These are phyloP conservation scores for Aspergillus sclerotialis DNA, from an alignment of 2,329 filamentous ascomycete species.

Conservation along the genomic window DNA sequence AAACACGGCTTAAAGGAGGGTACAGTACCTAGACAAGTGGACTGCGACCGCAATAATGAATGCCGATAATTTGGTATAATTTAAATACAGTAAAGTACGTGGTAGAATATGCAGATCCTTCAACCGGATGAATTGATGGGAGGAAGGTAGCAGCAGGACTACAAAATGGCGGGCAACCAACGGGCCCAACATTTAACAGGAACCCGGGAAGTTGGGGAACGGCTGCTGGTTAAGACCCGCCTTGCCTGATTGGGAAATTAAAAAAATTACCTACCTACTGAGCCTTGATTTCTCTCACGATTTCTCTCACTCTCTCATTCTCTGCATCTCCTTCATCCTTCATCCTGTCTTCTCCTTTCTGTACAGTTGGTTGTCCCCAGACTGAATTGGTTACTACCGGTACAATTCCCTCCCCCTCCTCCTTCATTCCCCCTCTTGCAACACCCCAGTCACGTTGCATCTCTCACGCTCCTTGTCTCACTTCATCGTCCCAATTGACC, in stretches of 20 bases:
- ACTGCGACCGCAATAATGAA: too few species aligned
- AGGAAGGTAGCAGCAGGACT: too few species aligned
- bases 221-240: neutral
- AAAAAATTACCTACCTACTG: neutral
- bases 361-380: neutral
- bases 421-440: neutral
- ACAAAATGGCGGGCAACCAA: neutral
- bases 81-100: too few species aligned
- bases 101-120: neutral
- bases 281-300: neutral
- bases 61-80: too few species aligned
- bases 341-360: neutral
- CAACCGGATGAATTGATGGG: neutral
- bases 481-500: neutral
- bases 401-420: neutral
- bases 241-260: neutral
- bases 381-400: neutral
- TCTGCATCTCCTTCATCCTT: conserved; percentile 1
- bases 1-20: too few species aligned
- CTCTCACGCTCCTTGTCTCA: conserved; percentile 2
- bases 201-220: neutral
- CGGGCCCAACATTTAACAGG: neutral
- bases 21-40: too few species aligned
- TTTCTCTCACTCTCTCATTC: conserved; percentile 1
- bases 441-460: conserved; percentile 2